phyloP scores from a whole-genome alignment of 169 alveolate species.

The Plasmodium gonderi region DNA sequence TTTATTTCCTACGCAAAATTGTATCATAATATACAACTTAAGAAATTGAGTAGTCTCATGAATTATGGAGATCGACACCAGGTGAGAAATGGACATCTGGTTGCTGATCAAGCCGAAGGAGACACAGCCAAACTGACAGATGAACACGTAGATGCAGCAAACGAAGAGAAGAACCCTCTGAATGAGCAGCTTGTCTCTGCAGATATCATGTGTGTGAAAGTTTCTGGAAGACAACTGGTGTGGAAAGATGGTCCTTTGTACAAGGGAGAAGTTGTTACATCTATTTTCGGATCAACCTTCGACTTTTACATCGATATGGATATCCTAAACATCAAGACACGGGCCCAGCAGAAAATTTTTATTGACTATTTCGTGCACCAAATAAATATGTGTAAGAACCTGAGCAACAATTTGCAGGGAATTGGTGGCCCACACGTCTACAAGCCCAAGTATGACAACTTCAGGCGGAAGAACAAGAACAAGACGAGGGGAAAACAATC shows the following conservation, averaged over 20 bases:
- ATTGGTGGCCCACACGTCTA: not conserved
- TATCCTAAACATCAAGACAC: conserved; percentile 79
- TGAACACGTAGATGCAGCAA: not conserved
- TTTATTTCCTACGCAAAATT: conserved; percentile 86
- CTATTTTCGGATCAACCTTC: conserved; percentile 76
- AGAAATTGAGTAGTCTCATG: conserved; percentile 81
- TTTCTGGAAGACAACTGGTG: conserved; percentile 81
- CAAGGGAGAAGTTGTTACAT: conserved; percentile 78
- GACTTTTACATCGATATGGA: conserved; percentile 85
- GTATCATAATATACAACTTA: conserved; percentile 83
- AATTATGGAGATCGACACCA: conserved; percentile 24
- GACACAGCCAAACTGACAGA: no score
- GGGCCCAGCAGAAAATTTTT: conserved; percentile 79
- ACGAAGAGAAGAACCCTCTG: conserved; percentile 44
- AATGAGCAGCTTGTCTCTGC: conserved; percentile 81
- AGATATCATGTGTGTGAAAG: conserved; percentile 83
- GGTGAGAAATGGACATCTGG: no score
- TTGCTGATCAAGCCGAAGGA: not conserved
- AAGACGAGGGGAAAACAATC: conserved; percentile 8
- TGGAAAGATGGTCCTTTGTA: conserved; percentile 79
- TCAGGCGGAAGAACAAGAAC: conserved; percentile 22
- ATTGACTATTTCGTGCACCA: conserved; percentile 86
- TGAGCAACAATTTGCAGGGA: conserved; percentile 77
- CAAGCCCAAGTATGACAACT: conserved; percentile 43
- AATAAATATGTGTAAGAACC: conserved; percentile 80